Evolutionary conservation across 2,329 filamentous ascomycete species (phyloP), one percentile per base, ranked within the genome.

Genomic region (Chaetomium sp.): DNA sequence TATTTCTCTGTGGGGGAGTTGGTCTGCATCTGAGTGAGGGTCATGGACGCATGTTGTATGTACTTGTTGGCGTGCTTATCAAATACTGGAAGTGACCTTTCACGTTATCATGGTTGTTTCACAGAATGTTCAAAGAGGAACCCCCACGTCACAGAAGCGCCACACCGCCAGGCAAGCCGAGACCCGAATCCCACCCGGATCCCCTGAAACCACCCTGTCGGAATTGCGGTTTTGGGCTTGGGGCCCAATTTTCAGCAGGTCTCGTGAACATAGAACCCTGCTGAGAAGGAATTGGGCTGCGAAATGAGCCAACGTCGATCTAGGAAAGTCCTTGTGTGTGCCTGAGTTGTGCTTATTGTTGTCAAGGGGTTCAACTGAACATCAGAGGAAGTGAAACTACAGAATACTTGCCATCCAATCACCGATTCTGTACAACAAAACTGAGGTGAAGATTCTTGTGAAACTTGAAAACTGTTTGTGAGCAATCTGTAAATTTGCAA

Each of bases 201-300:
- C 57, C 63, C 59, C 38, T 58, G 58, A 60, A 42, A 12, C 21
- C 16, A 10, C 29, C n/a, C 60, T 65, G 59, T 27, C 31, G 60
- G 51, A 51, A 23, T 55, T 38, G n/a, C 56, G 27, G 45, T 45
- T 57, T 47, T 45, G n/a, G 47, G 58, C 19, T 8, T 16, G 25
- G 25, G 45, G 25, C 42, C 60, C 55, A 45, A 25, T 51, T 63
- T 63, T 63, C 50, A 60, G 60, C 59, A 59, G 64, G 64, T 65
- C 64, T 16, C 60, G 64, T 65, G 64, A 33, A 4, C 60, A 60
- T 19, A 8, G 31, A 54, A 54, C 59, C 60, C 31, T 65, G 56
- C 47, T 54, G 29, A 35, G 49, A 50, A n/a, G 33, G 61, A 21
- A 21, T 21, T 51, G 42, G 50, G 27, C 25, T 10, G n/a, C 31